Evolutionary conservation across 108 stramenopile genomes (phyloP).

Genomic region (Epipyxis sp.): DNA sequence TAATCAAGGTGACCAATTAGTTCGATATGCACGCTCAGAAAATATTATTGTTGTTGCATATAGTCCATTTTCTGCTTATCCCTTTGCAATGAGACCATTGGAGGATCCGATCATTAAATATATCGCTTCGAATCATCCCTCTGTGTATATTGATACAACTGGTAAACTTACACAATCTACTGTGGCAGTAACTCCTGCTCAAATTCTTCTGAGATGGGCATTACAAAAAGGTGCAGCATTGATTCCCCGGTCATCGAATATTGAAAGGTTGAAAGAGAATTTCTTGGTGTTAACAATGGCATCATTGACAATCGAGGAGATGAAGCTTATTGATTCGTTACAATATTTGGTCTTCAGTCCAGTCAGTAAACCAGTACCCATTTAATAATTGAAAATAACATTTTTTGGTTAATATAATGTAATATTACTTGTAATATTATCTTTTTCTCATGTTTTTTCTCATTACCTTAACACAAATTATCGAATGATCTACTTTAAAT

Average conservation of each 20-base stretch:
- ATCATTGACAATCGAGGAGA: conserved; percentile 1
- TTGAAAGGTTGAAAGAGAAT: conserved; percentile 19
- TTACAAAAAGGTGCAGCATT: conserved; percentile 33
- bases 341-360: conserved; percentile 1
- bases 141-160: too few relatives aligned
- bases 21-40: neutral
- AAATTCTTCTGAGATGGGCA: conserved; percentile 30
- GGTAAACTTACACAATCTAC: neutral
- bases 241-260: conserved; percentile 19
- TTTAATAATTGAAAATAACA: too few relatives aligned
- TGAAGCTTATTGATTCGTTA: neutral
- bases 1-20: neutral
- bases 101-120: conserved; percentile 7
- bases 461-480: too few relatives aligned
- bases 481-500: too few relatives aligned
- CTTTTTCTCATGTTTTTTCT: too few relatives aligned
- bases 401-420: too few relatives aligned
- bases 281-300: neutral
- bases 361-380: neutral
- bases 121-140: conserved; percentile 19
- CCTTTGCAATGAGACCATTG: conserved; percentile 6
- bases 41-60: conserved; percentile 26
- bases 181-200: conserved; percentile 1
- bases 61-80: conserved; percentile 33
- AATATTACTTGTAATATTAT: too few relatives aligned